These are phyloP conservation scores for Myriosclerotinia curreyana DNA, from an alignment of 2,329 filamentous ascomycete genomes.

Conservation along the genomic window DNA sequence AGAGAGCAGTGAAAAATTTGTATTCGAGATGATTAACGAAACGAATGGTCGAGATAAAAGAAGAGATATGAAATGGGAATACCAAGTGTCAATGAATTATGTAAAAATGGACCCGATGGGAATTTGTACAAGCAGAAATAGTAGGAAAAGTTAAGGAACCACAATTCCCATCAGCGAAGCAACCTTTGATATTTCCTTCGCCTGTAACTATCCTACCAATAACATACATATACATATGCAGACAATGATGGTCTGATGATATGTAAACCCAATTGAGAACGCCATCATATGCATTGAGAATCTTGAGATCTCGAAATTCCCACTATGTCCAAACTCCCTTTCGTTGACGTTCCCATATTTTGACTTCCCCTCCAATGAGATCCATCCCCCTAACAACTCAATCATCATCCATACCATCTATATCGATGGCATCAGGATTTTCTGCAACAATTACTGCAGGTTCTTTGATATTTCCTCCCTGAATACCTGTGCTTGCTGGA, in stretches of 20 bases:
- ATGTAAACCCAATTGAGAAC: constrained; percentile 20
- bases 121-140: constrained; percentile 1
- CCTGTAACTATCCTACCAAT: constrained; percentile 15
- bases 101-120: background rate
- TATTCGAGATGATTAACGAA: background rate
- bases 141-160: background rate
- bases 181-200: constrained; percentile 9
- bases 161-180: constrained; percentile 5
- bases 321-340: constrained; percentile 21
- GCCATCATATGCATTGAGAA: constrained; percentile 27
- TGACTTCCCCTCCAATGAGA: constrained; percentile 9
- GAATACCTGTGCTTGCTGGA: constrained; percentile 72
- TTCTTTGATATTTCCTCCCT: constrained; percentile 53
- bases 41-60: constrained; percentile 1
- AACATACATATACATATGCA: constrained; percentile 21
- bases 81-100: constrained; percentile 4
- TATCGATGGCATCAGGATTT: constrained; percentile 84
- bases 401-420: constrained; percentile 53
- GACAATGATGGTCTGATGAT: constrained; percentile 2
- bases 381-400: constrained; percentile 15
- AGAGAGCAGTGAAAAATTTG: background rate
- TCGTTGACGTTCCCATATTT: constrained; percentile 17
- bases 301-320: constrained; percentile 9
- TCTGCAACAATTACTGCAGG: constrained; percentile 47
- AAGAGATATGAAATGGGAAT: background rate